These are phyloP conservation scores for Chrysophaeum taylorii DNA, from an alignment of 352 stramenopile genomes.

Conservation along the genomic window DNA sequence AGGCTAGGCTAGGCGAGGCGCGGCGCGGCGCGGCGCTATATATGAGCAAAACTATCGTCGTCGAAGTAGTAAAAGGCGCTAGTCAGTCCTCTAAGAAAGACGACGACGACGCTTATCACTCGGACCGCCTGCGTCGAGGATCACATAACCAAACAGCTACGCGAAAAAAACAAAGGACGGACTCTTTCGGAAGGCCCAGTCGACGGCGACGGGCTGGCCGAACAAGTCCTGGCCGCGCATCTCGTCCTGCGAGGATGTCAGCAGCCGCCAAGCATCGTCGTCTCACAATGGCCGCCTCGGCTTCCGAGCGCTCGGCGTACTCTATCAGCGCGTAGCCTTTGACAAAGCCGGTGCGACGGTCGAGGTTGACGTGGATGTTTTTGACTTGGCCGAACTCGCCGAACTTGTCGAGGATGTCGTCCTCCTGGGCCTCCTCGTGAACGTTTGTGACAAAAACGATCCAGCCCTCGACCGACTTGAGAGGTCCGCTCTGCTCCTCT, in stretches of 20 bases:
- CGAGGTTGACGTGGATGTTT: conserved; percentile 87
- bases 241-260: no score
- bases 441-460: conserved; percentile 86
- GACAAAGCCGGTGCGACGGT: conserved; percentile 83
- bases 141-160: no score
- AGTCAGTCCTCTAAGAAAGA: no score
- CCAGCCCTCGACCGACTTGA: conserved; percentile 79
- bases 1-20: no score
- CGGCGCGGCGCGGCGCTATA: no score
- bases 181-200: conserved; percentile 80
- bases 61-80: no score
- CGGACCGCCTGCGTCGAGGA: no score
- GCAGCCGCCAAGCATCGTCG: no score
- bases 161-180: no score
- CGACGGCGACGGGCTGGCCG: conserved; percentile 69
- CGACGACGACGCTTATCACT: no score
- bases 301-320: conserved; percentile 44
- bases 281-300: conserved; percentile 72
- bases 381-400: conserved; percentile 84
- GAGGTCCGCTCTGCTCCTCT: no score
- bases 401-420: conserved; percentile 87
- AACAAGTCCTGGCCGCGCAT: conserved; percentile 82
- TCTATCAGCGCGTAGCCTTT: conserved; percentile 79
- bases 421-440: conserved; percentile 88
- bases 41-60: no score